Evolutionary conservation across 129 eudicot species (phyloP), one percentile per base, ranked within the genome.

Genomic region (Dittrichia graveolens): DNA sequence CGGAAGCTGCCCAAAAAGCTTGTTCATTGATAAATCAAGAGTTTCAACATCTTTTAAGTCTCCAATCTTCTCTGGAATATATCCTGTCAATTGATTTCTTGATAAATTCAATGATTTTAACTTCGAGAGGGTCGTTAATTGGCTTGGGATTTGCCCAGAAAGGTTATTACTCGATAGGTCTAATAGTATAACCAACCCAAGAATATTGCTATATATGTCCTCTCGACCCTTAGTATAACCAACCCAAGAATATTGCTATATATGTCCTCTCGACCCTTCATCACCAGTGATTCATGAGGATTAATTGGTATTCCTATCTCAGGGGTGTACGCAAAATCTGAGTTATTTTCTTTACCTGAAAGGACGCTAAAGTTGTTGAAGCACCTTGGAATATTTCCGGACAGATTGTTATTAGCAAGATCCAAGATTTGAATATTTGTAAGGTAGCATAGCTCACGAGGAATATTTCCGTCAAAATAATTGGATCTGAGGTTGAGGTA

Each of bases 11-110:
- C 81, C 81, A 1, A 16, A 58, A 37, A 77, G 76, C 7, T 38
- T 18, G 56, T 77, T 77, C 24, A 8, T 3, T 3, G 81, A 77
- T 3, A 69, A 15, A 55, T 69, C 81, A 11, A 77, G 54, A 15
- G 64, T 58, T 61, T 69, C 76, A 8, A 77, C 63, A 14, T 19
- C 43, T 39, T 43, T 67, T 76, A 77, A 58, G 14, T 69, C 16
- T 1, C 81, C 81, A 2, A 77, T 69, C 64, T 69, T 61, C 12
- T 37, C 18, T 0, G 76, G 81, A 4, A 77, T 77, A 0, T 5
- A 37, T 77, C 81, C 81, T 3, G 71, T 77, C 34, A 69, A 24
- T 10, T 69, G 76, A 15, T 67, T 77, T 65, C 53, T 11, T 12
- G 53, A 47, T 47, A 47, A 47, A 47, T 47, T 47, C 15, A 47